A percentile compares a stretch with the other conserved stretches of the same genome.
These are phyloP conservation scores for Martensiomyces pterosporus DNA, from an alignment of 192 early-diverging fungal species.

Conservation along the genomic window DNA sequence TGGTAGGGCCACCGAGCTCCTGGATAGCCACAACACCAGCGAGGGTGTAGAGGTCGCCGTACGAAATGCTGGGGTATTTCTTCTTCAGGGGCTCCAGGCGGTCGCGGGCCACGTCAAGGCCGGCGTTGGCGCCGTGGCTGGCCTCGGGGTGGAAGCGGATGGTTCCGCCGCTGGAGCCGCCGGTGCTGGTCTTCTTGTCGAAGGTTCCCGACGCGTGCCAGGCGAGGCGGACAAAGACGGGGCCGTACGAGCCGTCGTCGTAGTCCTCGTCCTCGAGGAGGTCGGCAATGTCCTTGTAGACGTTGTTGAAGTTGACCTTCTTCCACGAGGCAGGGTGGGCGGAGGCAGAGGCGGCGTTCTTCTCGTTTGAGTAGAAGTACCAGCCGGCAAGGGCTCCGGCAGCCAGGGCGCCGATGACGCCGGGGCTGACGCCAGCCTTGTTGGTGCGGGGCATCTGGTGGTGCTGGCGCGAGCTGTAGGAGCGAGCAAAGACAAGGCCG, in stretches of 20 bases:
- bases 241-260: conserved; percentile 77
- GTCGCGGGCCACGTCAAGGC: conserved; percentile 66
- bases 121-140: conserved; percentile 70
- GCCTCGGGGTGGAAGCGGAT: conserved; percentile 70
- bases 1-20: conserved; percentile 71
- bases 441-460: conserved; percentile 20
- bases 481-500: conserved; percentile 7
- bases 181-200: conserved; percentile 59
- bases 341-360: conserved; percentile 6
- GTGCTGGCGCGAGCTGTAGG: conserved; percentile 21
- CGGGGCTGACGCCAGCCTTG: conserved; percentile 32
- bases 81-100: conserved; percentile 72
- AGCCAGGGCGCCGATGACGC: conserved; percentile 36
- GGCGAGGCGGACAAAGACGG: conserved; percentile 75
- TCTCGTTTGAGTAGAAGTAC: conserved; percentile 39
- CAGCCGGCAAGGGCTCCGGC: conserved; percentile 52
- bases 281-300: conserved; percentile 75
- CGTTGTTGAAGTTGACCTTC: conserved; percentile 65
- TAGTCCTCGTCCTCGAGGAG: conserved; percentile 72
- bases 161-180: conserved; percentile 72
- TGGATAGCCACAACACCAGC: conserved; percentile 74
- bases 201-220: conserved; percentile 86
- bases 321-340: conserved; percentile 37
- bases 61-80: conserved; percentile 78
- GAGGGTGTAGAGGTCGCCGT: conserved; percentile 80